phyloP scores from a whole-genome alignment of 2,329 filamentous ascomycete genomes.

The Aspergillus spinulosporus region DNA sequence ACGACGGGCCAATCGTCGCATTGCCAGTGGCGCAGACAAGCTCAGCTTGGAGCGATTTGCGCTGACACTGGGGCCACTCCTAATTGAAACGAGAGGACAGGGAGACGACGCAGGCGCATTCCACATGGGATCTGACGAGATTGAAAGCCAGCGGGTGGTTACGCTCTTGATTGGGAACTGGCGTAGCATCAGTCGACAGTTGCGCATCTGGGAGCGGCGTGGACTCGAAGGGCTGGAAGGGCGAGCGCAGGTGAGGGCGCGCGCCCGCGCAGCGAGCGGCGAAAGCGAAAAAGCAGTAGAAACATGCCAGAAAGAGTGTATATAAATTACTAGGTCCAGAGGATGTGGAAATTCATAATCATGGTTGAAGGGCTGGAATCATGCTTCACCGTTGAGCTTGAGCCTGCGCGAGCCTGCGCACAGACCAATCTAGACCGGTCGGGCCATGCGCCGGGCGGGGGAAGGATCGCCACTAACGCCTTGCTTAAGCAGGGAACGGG shows the following conservation, averaged over 20 bases:
- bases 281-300: background rate
- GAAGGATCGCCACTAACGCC: slow-evolving; percentile 4
- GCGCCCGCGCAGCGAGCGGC: slow-evolving; percentile 4
- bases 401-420: background rate
- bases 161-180: slow-evolving; percentile 39
- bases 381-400: background rate
- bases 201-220: slow-evolving; percentile 31
- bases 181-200: slow-evolving; percentile 36
- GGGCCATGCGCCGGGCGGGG: background rate
- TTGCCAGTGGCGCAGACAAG: slow-evolving; percentile 25
- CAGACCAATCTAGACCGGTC: slow-evolving; percentile 1
- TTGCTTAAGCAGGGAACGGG: background rate
- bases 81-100: slow-evolving; percentile 23
- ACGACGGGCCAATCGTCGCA: slow-evolving; percentile 21
- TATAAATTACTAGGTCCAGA: background rate
- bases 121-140: slow-evolving; percentile 25
- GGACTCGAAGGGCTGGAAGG: slow-evolving; percentile 1
- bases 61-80: slow-evolving; percentile 35
- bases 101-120: background rate
- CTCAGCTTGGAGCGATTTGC: slow-evolving; percentile 32
- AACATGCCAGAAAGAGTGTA: background rate
- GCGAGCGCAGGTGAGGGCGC: background rate
- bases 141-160: slow-evolving; percentile 32
- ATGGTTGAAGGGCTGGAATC: background rate
- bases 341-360: background rate